Conservation (phyloP, 2,329 filamentous ascomycete species). For the Cadophora gregata region DNA sequence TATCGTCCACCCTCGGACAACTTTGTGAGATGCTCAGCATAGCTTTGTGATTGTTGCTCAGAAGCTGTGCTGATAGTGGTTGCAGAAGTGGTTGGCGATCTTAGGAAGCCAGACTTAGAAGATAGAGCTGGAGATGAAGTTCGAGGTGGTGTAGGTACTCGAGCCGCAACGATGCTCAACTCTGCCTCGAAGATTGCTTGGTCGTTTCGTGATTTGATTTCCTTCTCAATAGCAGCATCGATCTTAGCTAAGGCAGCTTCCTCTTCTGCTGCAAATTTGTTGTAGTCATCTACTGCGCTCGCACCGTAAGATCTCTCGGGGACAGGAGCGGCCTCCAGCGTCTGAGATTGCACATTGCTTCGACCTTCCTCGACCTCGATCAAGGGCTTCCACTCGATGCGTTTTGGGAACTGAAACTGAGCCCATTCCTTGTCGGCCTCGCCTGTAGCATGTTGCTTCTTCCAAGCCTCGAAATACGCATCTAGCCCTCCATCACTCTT, state of each 20-base stretch:
- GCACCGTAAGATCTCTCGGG: slow-evolving; percentile 39
- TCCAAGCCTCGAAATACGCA: slow-evolving; percentile 90
- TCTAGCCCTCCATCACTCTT: slow-evolving; percentile 73
- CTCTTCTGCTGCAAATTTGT: slow-evolving; percentile 51
- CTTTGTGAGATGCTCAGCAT: slow-evolving; percentile 79
- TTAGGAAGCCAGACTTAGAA: slow-evolving; percentile 48
- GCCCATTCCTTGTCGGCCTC: slow-evolving; percentile 83
- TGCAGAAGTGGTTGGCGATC: slow-evolving; percentile 59
- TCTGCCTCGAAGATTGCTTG: slow-evolving; percentile 47
- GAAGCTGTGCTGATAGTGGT: slow-evolving; percentile 57
- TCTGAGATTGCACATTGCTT: slow-evolving; percentile 28
- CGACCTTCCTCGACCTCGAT: slow-evolving; percentile 39
- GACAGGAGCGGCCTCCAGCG: slow-evolving; percentile 30
- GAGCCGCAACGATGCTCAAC: slow-evolving; percentile 42
- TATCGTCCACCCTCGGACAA: slow-evolving; percentile 76
- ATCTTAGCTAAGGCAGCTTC: slow-evolving; percentile 77
- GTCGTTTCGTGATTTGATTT: slow-evolving; percentile 62
- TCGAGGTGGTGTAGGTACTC: slow-evolving; percentile 39
- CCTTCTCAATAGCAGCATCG: slow-evolving; percentile 81
- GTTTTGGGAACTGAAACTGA: slow-evolving; percentile 86
- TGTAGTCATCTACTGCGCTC: slow-evolving; percentile 42
- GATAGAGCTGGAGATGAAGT: slow-evolving; percentile 40
- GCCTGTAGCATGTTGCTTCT: slow-evolving; percentile 73
- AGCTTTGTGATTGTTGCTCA: slow-evolving; percentile 70
- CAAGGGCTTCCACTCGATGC: slow-evolving; percentile 85